Evolutionary conservation across 73 alveolate species (phyloP), one percentile per base, ranked within the genome.

Genomic region (Paramecium pentaurelia): DNA sequence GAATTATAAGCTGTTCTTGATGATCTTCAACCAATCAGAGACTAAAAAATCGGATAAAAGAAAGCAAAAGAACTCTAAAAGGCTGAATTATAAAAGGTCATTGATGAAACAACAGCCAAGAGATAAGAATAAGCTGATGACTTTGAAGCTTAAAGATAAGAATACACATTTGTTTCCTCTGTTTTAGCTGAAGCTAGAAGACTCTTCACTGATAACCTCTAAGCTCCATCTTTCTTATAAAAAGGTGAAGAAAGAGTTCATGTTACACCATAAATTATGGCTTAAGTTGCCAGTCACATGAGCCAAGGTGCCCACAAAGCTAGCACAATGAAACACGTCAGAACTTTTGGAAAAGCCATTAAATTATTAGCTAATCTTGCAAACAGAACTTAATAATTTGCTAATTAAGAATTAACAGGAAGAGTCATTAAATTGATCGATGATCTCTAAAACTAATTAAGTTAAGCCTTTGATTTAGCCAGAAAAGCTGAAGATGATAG

Each of bases 171-270:
- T 71, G 93, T 86, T 40, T 86, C 93, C 0, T 51, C 59, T 37
- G 93, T 86, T 3, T 71, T 86, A 42, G 93, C 93, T 86, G 93
- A 86, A 86, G 93, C 93, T 9, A 86, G 93, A 86, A 86, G 93
- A 86, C 93, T 86, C 93, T 86, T 86, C 88, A 86, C 93, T 8
- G 93, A 86, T 58, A 86, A 86, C 88, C 44, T 86, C 38, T 34
- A 60, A 60, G 93, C 93, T 83, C 93, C 93, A 86, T 80, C 91
- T 20, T 80, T 80, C 91, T 49, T 80, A 42, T 80, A 80, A 45
- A 80, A 49, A 14, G 91, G 64, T 28, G 75, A 40, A 32, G 91
- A 80, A 80, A 44, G 10, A n/a, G 47, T 42, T 27, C 91, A 80
- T 38, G 47, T 80, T 0, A 45, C 91, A 0, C 91, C 91, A 80